Percentiles rank a stretch among this genome's conserved stretches.
Evolutionary conservation across 2,329 filamentous ascomycete species (phyloP).

Genomic region (Trichoderma atrobrunneum): DNA sequence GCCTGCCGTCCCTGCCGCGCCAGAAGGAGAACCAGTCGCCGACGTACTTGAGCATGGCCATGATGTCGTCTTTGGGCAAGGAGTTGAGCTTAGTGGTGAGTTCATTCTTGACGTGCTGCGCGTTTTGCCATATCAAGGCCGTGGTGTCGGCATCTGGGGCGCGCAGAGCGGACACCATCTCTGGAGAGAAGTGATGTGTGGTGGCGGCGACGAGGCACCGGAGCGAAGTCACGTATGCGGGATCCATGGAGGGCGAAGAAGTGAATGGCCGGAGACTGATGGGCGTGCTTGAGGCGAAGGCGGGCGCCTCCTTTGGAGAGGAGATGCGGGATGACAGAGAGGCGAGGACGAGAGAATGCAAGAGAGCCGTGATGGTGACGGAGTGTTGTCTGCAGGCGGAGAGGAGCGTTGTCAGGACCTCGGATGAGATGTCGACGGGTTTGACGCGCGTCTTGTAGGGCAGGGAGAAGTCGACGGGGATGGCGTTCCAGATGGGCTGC

Average conservation of each 20-base stretch:
- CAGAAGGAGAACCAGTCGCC: constrained; percentile 44
- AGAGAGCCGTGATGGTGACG: constrained; percentile 47
- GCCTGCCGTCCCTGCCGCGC: constrained; percentile 40
- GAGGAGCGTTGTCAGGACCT: constrained; percentile 34
- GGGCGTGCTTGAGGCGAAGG: constrained; percentile 44
- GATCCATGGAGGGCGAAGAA: constrained; percentile 22
- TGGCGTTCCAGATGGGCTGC: constrained; percentile 39
- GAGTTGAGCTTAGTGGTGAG: constrained; percentile 34
- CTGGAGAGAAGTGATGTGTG: constrained; percentile 30
- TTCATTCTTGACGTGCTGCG: constrained; percentile 34
- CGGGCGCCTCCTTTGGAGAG: constrained; percentile 30
- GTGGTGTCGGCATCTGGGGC: constrained; percentile 23
- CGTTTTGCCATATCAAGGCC: constrained; percentile 42
- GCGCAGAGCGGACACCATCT: constrained; percentile 29
- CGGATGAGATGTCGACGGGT: constrained; percentile 36
- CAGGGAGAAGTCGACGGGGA: constrained; percentile 33
- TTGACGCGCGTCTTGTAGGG: constrained; percentile 38
- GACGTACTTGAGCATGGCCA: constrained; percentile 42
- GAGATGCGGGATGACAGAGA: constrained; percentile 39
- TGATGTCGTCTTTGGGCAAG: constrained; percentile 43
- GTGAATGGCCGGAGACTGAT: constrained; percentile 45
- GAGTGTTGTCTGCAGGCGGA: constrained; percentile 39
- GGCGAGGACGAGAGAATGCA: constrained; percentile 45
- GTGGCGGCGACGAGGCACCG: constrained; percentile 41
- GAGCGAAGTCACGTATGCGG: constrained; percentile 34